Evolutionary conservation across 192 early-diverging fungal genomes (phyloP), one percentile per base, ranked within the genome.

Genomic region (Backusella tuberculispora): DNA sequence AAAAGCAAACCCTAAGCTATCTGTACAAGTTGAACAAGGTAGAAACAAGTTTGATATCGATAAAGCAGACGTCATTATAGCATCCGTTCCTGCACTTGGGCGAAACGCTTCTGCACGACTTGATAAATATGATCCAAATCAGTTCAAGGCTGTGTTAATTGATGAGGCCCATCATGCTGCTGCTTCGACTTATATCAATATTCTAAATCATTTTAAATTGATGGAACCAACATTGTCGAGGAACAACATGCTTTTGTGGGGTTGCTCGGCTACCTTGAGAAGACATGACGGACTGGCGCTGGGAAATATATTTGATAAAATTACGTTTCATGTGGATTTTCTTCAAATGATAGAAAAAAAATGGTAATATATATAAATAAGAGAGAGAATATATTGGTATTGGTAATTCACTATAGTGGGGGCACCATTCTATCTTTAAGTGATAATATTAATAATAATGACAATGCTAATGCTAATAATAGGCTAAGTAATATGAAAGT

Each of bases 151-250:
- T 41, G 91, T 99, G 50, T 87, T 99, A 21, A 95, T 99, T 65
- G 96, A 94, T 78, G 92, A 95, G 90, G 97, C 96, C 5, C 97
- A 97, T 76, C 97, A 99, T 77, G 92, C 95, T 4, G 87, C 93
- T 0, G 94, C 94, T n/a, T 73, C 83, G 7, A 87, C 88, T 21
- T 99, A 97, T 76, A 64, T 48, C 29, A 82, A 90, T 6, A 89
- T 99, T 17, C 45, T 99, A 24, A 74, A 88, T 0, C 86, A 96
- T 69, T 95, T 99, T 73, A 81, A 81, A 6, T 80, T 86, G 0
- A 29, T 80, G 60, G 76, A 78, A 4, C 74, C 77, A 13, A 73
- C 85, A 1, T 83, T 85, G 26, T 9, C 21, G 24, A 60, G 29
- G 0, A 34, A 10, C 6, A 80, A 86, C 21, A 83, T 96, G 6